phyloP scores from a whole-genome alignment of 441 rosid genomes.

The Rhodomyrtus psidioides region DNA sequence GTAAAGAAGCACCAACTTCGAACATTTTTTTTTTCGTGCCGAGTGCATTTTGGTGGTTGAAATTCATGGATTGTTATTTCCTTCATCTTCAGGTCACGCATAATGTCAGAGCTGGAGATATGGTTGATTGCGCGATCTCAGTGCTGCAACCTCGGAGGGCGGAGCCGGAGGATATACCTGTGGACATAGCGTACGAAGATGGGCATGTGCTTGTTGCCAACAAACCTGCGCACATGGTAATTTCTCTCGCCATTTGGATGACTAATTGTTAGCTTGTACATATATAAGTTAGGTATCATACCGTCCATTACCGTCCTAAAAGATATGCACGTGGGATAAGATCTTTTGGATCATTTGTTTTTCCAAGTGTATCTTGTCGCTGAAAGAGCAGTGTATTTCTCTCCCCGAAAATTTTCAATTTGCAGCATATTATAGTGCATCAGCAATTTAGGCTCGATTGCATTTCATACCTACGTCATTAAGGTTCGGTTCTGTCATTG shows the following conservation, averaged over 20 bases:
- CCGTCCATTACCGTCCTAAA: neutral
- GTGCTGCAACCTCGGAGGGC: constrained; percentile 81
- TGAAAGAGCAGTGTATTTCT: neutral
- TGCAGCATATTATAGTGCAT: neutral
- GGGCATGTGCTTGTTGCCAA: constrained; percentile 68
- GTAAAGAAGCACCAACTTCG: constrained; percentile 17
- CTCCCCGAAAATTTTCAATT: neutral
- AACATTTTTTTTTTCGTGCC: neutral
- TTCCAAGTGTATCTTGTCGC: neutral
- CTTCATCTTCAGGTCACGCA: constrained; percentile 52
- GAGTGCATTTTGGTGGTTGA: neutral
- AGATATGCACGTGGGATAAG: neutral
- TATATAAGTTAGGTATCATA: neutral
- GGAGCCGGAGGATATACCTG: constrained; percentile 72
- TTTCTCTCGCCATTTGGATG: neutral
- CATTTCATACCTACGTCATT: neutral
- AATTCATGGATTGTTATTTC: neutral
- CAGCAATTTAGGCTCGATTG: neutral
- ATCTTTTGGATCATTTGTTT: neutral
- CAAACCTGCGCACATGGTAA: constrained; percentile 83
- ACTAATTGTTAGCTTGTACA: neutral
- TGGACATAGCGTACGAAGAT: constrained; percentile 83
- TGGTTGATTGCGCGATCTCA: constrained; percentile 55
- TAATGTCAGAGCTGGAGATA: constrained; percentile 58
- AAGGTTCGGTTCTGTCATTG: neutral